Conservation (phyloP, 73 alveolate species). For the Stentor coeruleus region DNA sequence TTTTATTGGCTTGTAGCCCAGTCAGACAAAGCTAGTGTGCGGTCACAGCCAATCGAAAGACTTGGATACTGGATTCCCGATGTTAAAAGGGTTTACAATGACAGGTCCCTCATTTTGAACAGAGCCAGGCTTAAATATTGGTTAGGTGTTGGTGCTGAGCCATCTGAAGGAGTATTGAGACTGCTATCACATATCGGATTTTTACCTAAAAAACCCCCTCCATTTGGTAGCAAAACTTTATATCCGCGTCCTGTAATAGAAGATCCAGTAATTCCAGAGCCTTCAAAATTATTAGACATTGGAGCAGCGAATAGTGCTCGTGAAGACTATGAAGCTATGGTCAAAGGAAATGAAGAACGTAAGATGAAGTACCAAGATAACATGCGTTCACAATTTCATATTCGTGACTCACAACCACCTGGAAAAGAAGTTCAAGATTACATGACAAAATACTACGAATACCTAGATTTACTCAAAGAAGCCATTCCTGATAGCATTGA, state of each 20-base stretch:
- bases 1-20: not conserved
- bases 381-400: not conserved
- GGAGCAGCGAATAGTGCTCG: not conserved
- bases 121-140: slow-evolving; percentile 7
- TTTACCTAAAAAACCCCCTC: slow-evolving; percentile 5
- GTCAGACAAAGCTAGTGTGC: not conserved
- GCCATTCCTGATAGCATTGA: not conserved
- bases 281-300: not conserved
- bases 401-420: not conserved
- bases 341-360: not conserved
- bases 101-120: not conserved
- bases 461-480: not conserved
- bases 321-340: not conserved
- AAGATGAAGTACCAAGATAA: not conserved
- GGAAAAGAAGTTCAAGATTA: not conserved
- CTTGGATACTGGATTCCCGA: slow-evolving; percentile 24
- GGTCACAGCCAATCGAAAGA: not conserved
- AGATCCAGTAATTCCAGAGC: not conserved
- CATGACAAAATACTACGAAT: not conserved
- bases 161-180: not conserved
- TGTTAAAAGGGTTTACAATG: not conserved
- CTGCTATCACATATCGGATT: not conserved
- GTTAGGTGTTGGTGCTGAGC: slow-evolving; percentile 19
- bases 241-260: not conserved
- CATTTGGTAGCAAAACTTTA: not conserved